phyloP scores from a whole-genome alignment of 352 stramenopile genomes.

The Thalassiosira livingstoniorum region DNA sequence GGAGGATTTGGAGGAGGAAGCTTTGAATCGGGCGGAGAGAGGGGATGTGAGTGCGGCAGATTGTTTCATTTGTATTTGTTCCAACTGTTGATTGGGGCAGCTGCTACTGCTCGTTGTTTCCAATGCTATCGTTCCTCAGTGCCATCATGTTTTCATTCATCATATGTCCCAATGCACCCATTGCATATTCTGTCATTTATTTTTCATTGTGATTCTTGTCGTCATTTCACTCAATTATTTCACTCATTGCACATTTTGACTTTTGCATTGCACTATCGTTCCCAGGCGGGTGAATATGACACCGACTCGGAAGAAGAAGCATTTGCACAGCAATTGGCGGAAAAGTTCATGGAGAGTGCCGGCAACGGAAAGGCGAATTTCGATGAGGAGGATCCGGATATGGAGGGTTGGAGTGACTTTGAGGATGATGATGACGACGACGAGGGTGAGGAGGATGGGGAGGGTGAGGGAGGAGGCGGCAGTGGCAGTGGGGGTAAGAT shows the following conservation, averaged over 20 bases:
- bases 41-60: no score
- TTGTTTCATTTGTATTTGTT: no score
- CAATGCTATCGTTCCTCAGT: no score
- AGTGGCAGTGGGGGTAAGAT: slow-evolving; percentile 16
- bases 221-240: neutral
- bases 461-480: slow-evolving; percentile 31
- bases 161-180: no score
- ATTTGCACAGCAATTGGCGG: slow-evolving; percentile 78
- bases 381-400: slow-evolving; percentile 85
- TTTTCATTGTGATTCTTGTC: no score
- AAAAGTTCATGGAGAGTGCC: slow-evolving; percentile 81
- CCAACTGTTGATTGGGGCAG: no score
- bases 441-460: slow-evolving; percentile 30
- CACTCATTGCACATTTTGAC: neutral
- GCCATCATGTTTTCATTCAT: no score
- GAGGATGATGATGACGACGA: slow-evolving; percentile 58
- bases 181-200: no score
- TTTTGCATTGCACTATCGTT: slow-evolving; percentile 2
- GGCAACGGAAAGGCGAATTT: slow-evolving; percentile 75
- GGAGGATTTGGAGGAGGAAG: slow-evolving; percentile 73
- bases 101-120: no score
- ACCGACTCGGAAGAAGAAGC: slow-evolving; percentile 84
- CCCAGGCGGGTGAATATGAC: slow-evolving; percentile 56
- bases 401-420: slow-evolving; percentile 79
- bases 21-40: slow-evolving; percentile 64